Percentiles rank a stretch among this genome's conserved stretches.
Conservation (phyloP, 78 protist genomes). For the Dictyostelium firmibasis region DNA sequence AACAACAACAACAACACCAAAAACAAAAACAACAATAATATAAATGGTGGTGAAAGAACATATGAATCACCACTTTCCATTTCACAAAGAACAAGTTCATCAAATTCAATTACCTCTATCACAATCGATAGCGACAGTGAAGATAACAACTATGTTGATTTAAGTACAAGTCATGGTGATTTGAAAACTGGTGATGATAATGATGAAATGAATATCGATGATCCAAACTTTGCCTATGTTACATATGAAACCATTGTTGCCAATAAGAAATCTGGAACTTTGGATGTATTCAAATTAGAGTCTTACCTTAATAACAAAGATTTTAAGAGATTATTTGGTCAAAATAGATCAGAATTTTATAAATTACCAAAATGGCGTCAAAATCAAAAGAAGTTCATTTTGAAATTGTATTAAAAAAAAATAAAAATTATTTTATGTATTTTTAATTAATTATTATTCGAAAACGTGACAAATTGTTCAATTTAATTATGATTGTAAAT, state of each 20-base stretch:
- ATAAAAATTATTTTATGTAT: too few species aligned
- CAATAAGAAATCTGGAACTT: neutral
- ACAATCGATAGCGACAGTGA: neutral
- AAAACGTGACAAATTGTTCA: too few species aligned
- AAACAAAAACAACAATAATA: too few species aligned
- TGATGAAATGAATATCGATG: neutral
- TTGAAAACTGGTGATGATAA: neutral
- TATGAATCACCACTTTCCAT: neutral
- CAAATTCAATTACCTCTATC: neutral
- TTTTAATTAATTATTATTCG: too few species aligned
- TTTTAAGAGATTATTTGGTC: slow-evolving; percentile 57
- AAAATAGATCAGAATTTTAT: slow-evolving; percentile 21
- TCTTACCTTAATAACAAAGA: slow-evolving; percentile 76
- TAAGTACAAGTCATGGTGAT: neutral
- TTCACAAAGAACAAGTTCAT: neutral
- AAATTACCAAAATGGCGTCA: slow-evolving; percentile 85
- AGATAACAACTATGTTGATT: neutral
- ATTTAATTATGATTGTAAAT: too few species aligned
- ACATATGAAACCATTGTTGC: neutral
- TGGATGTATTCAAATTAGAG: neutral
- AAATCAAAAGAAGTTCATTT: slow-evolving; percentile 59
- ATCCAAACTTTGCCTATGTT: neutral
- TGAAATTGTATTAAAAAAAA: slow-evolving; percentile 11
- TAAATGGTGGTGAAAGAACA: neutral
- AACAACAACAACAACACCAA: neutral